Percentiles rank a stretch among this genome's conserved stretches.
Evolutionary conservation across 768 basidiomycete genomes (phyloP).

Genomic region (Crucibulum laeve): DNA sequence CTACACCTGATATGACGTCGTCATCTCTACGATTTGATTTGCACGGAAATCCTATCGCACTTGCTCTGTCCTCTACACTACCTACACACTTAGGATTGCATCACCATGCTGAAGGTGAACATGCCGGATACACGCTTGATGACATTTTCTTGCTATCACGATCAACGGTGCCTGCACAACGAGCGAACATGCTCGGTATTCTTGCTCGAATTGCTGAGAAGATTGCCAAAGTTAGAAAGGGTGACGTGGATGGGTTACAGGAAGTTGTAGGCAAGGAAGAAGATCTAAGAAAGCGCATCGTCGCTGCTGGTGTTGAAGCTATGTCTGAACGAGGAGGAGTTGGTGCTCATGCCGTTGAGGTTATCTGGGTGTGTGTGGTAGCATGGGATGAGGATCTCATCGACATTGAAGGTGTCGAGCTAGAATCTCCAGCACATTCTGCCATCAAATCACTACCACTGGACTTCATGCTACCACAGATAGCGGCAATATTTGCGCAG

Average conservation of each 20-base stretch:
- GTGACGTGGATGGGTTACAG: conserved; percentile 28
- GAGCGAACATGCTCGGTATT: conserved; percentile 76
- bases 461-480: conserved; percentile 43
- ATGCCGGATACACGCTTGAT: conserved; percentile 85
- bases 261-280: conserved; percentile 35
- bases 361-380: conserved; percentile 71
- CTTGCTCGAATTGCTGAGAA: conserved; percentile 52
- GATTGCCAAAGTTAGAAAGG: conserved; percentile 24
- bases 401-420: conserved; percentile 43
- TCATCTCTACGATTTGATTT: conserved; percentile 73
- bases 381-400: conserved; percentile 48
- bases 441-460: conserved; percentile 30
- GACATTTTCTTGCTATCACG: conserved; percentile 78
- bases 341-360: conserved; percentile 63
- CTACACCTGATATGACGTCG: conserved; percentile 20
- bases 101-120: conserved; percentile 77
- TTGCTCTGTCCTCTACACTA: conserved; percentile 45
- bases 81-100: conserved; percentile 88
- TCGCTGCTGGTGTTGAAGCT: conserved; percentile 66
- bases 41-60: conserved; percentile 63
- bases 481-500: conserved; percentile 33
- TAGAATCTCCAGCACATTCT: conserved; percentile 24
- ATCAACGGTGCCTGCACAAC: conserved; percentile 80
- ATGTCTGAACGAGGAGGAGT: conserved; percentile 62
- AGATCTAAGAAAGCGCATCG: conserved; percentile 54